phyloP scores from a whole-genome alignment of 495 filamentous ascomycete species.

The Terfezia boudieri region DNA sequence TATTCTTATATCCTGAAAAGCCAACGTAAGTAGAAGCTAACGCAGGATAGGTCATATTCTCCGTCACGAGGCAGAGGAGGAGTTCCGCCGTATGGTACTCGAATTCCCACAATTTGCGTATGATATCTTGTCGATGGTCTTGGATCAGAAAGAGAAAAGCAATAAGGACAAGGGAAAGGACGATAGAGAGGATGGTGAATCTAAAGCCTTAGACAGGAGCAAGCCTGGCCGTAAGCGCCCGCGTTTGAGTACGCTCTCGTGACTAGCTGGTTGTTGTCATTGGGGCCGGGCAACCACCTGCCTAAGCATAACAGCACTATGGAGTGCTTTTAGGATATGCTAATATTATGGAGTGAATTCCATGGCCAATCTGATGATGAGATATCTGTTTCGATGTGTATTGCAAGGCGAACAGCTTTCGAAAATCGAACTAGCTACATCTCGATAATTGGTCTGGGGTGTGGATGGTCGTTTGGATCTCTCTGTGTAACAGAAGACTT shows the following conservation, averaged over 20 bases:
- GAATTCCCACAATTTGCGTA: constrained; percentile 80
- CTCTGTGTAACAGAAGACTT: no score
- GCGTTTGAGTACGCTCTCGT: constrained; percentile 16
- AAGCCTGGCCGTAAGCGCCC: constrained; percentile 26
- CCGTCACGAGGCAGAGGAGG: constrained; percentile 59
- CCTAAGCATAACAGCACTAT: no score
- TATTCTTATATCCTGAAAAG: not conserved
- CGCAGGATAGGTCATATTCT: constrained; percentile 34
- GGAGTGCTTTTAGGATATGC: no score
- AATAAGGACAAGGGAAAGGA: constrained; percentile 16
- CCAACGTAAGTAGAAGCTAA: not conserved
- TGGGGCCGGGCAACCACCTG: not conserved
- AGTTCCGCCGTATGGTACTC: constrained; percentile 60
- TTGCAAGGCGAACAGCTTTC: no score
- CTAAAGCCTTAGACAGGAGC: constrained; percentile 9
- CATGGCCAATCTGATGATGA: no score
- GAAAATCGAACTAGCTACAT: no score
- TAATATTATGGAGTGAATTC: no score
- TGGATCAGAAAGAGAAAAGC: constrained; percentile 42
- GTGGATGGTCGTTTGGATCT: no score
- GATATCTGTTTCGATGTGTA: no score
- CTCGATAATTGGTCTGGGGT: no score
- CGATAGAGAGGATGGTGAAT: constrained; percentile 13
- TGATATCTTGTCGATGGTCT: constrained; percentile 55
- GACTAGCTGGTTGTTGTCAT: constrained; percentile 1